Conservation (phyloP, 805 yeast species). For the Cyberlindnera mycetangii region DNA sequence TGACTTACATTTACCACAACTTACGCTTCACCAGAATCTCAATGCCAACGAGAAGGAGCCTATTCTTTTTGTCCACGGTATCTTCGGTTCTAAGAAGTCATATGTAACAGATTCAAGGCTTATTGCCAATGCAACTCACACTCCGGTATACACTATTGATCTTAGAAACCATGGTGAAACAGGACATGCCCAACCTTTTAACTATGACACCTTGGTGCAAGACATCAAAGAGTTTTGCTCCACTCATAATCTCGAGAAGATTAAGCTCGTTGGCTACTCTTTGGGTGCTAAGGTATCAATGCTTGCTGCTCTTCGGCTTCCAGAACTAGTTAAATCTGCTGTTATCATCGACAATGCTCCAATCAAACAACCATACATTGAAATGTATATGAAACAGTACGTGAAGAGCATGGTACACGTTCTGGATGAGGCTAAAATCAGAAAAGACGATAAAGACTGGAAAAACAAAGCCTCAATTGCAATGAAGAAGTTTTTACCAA, state of each 20-base stretch:
- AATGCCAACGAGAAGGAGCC: slow-evolving; percentile 30
- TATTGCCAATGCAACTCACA: slow-evolving; percentile 32
- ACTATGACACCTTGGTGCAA: slow-evolving; percentile 38
- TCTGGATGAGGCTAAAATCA: slow-evolving; percentile 54
- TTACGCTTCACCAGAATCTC: slow-evolving; percentile 22
- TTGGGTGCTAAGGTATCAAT: slow-evolving; percentile 54
- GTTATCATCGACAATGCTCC: slow-evolving; percentile 52
- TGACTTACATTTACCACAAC: slow-evolving; percentile 28
- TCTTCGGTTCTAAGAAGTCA: slow-evolving; percentile 46
- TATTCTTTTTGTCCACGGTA: slow-evolving; percentile 46
- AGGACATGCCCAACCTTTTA: slow-evolving; percentile 42
- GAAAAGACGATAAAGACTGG: slow-evolving; percentile 30
- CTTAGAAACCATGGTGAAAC: slow-evolving; percentile 51
- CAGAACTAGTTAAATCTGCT: slow-evolving; percentile 38
- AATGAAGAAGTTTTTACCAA: slow-evolving; percentile 93
- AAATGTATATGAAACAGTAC: slow-evolving; percentile 33
- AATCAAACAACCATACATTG: slow-evolving; percentile 33
- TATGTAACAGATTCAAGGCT: slow-evolving; percentile 38
- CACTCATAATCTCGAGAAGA: slow-evolving; percentile 28
- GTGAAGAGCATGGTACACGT: slow-evolving; percentile 67
- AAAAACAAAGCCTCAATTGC: slow-evolving; percentile 92
- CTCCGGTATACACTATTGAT: slow-evolving; percentile 43
- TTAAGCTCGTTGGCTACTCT: slow-evolving; percentile 43
- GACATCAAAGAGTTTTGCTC: slow-evolving; percentile 41
- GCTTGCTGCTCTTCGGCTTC: slow-evolving; percentile 40